Percentiles rank a stretch among this genome's conserved stretches.
phyloP scores from a whole-genome alignment of 2,329 filamentous ascomycete genomes.

The Atkinsonella hypoxylon region DNA sequence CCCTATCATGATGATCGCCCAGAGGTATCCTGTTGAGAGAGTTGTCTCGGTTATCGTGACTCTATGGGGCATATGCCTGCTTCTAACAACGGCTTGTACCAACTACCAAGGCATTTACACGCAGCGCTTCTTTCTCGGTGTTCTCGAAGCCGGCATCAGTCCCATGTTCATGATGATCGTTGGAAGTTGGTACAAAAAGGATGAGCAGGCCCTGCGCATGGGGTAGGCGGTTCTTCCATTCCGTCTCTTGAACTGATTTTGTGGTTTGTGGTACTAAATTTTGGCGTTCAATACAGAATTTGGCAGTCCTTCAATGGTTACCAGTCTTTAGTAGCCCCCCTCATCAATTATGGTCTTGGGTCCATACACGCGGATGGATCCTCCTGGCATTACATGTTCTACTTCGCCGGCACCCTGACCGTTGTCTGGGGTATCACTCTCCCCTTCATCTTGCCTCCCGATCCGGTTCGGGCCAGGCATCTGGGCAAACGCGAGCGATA shows the following conservation, averaged over 20 bases:
- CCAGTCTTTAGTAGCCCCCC: slow-evolving; percentile 47
- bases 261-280: background rate
- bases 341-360: slow-evolving; percentile 48
- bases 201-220: slow-evolving; percentile 27
- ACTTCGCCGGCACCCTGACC: slow-evolving; percentile 47
- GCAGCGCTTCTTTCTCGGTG: slow-evolving; percentile 29
- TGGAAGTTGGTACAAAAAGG: slow-evolving; percentile 6
- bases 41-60: slow-evolving; percentile 14
- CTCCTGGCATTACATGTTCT: slow-evolving; percentile 45
- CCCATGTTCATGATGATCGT: slow-evolving; percentile 12
- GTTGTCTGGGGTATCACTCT: slow-evolving; percentile 39
- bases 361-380: slow-evolving; percentile 37
- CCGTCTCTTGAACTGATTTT: background rate
- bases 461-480: slow-evolving; percentile 49
- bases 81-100: slow-evolving; percentile 23
- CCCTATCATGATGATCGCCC: slow-evolving; percentile 19
- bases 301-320: slow-evolving; percentile 34
- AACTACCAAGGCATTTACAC: slow-evolving; percentile 27
- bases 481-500: slow-evolving; percentile 26
- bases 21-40: slow-evolving; percentile 18
- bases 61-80: slow-evolving; percentile 22
- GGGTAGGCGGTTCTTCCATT: background rate
- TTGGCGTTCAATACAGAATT: slow-evolving; percentile 12
- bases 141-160: slow-evolving; percentile 26
- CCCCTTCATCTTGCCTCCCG: slow-evolving; percentile 47